Conservation (phyloP, 768 basidiomycete species). For the Auricularia cornea region DNA sequence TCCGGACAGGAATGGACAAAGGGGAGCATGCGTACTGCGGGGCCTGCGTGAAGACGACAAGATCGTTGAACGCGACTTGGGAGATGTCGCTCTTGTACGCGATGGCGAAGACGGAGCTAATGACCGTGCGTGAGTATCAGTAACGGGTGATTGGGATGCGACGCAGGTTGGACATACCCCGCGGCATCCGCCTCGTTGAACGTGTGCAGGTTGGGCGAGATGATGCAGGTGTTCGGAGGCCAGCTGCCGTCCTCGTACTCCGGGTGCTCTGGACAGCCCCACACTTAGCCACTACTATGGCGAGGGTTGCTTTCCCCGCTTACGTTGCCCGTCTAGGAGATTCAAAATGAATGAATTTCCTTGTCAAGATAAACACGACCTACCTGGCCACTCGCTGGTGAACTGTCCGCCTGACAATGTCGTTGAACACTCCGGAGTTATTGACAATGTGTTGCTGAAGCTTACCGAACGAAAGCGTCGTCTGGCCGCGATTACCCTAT, state of each 20-base stretch:
- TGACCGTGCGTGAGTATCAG: no score
- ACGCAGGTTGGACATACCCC: not conserved
- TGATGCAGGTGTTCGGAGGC: not conserved
- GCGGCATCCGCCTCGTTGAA: not conserved
- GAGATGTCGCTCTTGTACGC: not conserved
- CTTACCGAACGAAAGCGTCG: not conserved
- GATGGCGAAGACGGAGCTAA: not conserved
- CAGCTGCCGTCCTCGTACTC: not conserved
- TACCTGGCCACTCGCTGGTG: not conserved
- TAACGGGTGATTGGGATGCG: no score
- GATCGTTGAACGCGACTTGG: not conserved
- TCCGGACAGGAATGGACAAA: no score
- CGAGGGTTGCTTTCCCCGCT: no score
- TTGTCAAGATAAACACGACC: no score
- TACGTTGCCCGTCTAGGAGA: no score
- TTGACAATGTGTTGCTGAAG: not conserved
- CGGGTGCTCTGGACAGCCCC: not conserved
- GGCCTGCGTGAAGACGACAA: not conserved
- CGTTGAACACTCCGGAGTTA: not conserved
- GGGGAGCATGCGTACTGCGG: not conserved
- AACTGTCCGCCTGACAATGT: not conserved
- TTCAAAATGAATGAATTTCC: no score
- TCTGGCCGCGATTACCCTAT: not conserved
- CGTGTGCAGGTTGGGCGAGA: not conserved
- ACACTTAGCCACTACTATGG: no score